Percentiles rank a stretch among this genome's conserved stretches.
Evolutionary conservation across 768 basidiomycete species (phyloP).

Genomic region (Macrolepiota fuliginosa): DNA sequence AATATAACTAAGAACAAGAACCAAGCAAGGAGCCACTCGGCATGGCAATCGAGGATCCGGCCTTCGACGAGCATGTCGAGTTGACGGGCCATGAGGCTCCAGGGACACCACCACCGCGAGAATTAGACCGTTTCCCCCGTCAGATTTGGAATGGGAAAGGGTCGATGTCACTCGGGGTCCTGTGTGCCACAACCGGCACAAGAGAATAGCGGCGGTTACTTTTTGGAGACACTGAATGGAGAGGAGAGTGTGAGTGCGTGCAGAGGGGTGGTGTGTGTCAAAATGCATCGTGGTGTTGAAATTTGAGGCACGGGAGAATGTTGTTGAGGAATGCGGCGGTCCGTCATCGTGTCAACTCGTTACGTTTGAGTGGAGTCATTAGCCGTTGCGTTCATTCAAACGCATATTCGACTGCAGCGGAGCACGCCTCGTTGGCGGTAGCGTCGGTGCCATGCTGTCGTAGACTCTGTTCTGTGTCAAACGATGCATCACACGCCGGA

Average conservation of each 20-base stretch:
- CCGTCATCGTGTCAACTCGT: slow-evolving; percentile 1
- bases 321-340: neutral
- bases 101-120: slow-evolving; percentile 8
- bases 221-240: neutral
- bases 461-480: slow-evolving; percentile 56
- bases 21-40: neutral
- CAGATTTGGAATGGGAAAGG: neutral
- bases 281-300: neutral
- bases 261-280: neutral
- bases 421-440: slow-evolving; percentile 65
- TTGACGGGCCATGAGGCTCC: slow-evolving; percentile 8
- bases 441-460: slow-evolving; percentile 58
- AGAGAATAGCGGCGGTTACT: slow-evolving; percentile 2
- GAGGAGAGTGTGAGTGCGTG: neutral
- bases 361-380: slow-evolving; percentile 10
- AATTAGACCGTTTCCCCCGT: neutral
- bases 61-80: slow-evolving; percentile 3
- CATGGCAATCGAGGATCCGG: slow-evolving; percentile 7
- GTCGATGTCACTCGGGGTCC: slow-evolving; percentile 10
- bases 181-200: neutral
- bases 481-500: slow-evolving; percentile 72
- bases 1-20: slow-evolving; percentile 1
- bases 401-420: slow-evolving; percentile 70
- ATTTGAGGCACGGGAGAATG: neutral
- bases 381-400: slow-evolving; percentile 42